Base-by-base conservation (phyloP, 495 filamentous ascomycete genomes). In the Aspergillus steynii region DNA sequence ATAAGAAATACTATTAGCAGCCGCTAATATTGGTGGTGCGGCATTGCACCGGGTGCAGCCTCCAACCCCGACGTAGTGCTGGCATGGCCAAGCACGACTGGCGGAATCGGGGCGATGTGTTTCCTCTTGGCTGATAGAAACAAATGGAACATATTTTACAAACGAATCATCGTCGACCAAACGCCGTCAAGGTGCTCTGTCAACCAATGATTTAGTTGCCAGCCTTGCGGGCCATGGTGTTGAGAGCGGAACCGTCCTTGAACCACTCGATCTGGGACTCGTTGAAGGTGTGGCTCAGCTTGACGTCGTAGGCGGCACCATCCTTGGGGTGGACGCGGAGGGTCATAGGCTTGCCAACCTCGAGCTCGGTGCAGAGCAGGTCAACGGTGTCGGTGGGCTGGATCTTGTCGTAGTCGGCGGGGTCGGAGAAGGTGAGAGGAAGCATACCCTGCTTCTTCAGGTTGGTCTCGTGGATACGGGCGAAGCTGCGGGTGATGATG, bases 361-460 rank as follows among this genome's bases (percentile, higher is more conserved):
- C 91, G 42, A 99, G 80, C 80, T 98, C 84, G 25, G 96, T 97
- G 86, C 88, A 92, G 73, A 92, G 74, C 28, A 99, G 81, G 73
- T 96, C 91, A 66, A 97, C 86, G 79, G 88, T 93, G 85, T 97
- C 96, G 31, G 93, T 88, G 63, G 92, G 91, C 71, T 90, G 83
- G 80, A 99, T 96, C 83, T 90, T 95, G 76, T 99, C 95, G 78
- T 99, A 99, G 78, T 99, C 95, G 73, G 88, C 96, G 29, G 96
- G 95, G 71, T 97, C 88, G 56, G 85, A 74, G 81, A 99, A 99
- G 66, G 93, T 97, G 54, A 99, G 84, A 70, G 95, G 95, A 80
- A 99, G 91, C 92, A 99, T 95, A 82, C 95, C 95, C 86, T 99
- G 95, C 88, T 99, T 99, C 91, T 99, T 99, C 82, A 99, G 80